Evolutionary conservation across 352 stramenopile genomes (phyloP).

Genomic region (Phytophthora europaea): DNA sequence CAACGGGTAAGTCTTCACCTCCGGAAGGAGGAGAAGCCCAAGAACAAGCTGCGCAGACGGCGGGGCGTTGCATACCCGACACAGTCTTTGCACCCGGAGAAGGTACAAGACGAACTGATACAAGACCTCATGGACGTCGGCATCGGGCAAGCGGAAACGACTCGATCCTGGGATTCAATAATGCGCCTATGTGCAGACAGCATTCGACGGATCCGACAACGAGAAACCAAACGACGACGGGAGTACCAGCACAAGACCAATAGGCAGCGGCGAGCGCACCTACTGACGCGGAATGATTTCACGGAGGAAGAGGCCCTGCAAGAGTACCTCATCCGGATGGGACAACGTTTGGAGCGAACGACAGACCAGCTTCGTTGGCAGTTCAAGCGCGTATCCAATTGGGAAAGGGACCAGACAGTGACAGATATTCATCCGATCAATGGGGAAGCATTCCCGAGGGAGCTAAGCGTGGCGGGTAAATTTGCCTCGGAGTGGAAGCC

Average conservation of each 20-base stretch:
- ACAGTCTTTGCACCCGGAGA: background rate
- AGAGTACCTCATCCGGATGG: too few species aligned
- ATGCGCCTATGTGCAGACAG: background rate
- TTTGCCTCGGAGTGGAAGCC: constrained; percentile 9
- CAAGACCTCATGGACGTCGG: background rate
- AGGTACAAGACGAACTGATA: background rate
- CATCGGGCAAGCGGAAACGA: background rate
- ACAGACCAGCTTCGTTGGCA: too few species aligned
- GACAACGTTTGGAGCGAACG: too few species aligned
- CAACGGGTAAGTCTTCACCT: background rate
- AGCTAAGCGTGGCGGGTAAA: background rate
- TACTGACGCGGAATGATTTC: background rate
- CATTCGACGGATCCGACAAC: background rate
- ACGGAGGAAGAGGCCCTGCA: too few species aligned
- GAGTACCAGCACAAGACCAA: background rate
- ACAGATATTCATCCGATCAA: too few species aligned
- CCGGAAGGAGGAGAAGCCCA: background rate
- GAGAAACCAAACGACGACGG: background rate
- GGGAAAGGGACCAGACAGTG: too few species aligned
- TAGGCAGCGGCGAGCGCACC: background rate
- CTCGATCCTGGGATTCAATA: background rate
- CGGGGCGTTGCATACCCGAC: background rate
- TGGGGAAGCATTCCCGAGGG: background rate
- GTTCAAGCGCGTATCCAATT: too few species aligned
- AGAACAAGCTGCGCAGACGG: background rate